These are phyloP conservation scores for Cokeromyces recurvatus DNA, from an alignment of 371 early-diverging fungal genomes.

Conservation along the genomic window DNA sequence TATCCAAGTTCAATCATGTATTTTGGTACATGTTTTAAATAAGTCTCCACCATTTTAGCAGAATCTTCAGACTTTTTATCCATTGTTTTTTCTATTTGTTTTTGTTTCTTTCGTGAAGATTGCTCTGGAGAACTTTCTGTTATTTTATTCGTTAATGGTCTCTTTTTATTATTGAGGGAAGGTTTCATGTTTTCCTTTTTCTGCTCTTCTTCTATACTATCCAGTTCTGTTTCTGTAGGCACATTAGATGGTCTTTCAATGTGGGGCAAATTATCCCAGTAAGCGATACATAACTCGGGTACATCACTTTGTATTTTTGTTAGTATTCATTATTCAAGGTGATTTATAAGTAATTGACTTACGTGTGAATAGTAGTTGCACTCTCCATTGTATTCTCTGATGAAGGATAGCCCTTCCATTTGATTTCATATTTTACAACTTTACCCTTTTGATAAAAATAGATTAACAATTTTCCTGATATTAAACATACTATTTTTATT, in stretches of 20 bases:
- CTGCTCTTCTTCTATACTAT: not conserved
- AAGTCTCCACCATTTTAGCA: not conserved
- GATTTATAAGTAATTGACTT: no score
- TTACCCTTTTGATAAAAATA: slow-evolving; percentile 3
- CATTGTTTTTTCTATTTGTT: not conserved
- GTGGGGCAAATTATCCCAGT: slow-evolving; percentile 16
- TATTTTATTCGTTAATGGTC: no score
- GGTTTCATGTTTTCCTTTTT: not conserved
- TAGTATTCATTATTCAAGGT: no score
- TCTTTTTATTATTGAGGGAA: not conserved
- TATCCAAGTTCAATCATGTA: slow-evolving; percentile 14
- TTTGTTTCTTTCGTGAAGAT: not conserved
- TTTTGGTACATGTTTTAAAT: slow-evolving; percentile 7
- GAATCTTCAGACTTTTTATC: not conserved
- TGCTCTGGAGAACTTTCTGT: no score
- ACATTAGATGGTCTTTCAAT: slow-evolving; percentile 10
- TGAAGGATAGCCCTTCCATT: slow-evolving; percentile 20
- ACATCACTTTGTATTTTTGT: no score
- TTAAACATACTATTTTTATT: not conserved
- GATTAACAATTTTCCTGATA: not conserved
- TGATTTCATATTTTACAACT: slow-evolving; percentile 14
- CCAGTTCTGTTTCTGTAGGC: not conserved
- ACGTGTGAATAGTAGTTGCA: slow-evolving; percentile 24
- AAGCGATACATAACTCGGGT: slow-evolving; percentile 19
- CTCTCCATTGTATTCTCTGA: slow-evolving; percentile 23